Conservation (phyloP, 176 grass and related monocot species). For the Zea luxurians region DNA sequence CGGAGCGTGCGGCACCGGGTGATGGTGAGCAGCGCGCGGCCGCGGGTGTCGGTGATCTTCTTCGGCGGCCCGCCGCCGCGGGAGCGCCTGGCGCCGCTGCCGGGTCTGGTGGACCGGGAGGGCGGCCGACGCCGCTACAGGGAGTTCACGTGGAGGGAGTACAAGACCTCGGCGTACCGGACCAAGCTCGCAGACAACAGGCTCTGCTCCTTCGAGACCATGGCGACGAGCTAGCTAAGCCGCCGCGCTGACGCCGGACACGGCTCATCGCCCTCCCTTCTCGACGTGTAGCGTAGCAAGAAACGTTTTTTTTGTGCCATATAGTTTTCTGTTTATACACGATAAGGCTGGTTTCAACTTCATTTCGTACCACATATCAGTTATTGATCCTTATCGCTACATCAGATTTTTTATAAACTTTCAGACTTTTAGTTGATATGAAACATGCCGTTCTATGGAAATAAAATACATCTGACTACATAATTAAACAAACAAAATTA, state of each 20-base stretch:
- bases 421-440: too few relatives aligned
- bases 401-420: too few relatives aligned
- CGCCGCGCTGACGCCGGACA: background rate
- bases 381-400: too few relatives aligned
- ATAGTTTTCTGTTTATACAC: background rate
- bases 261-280: background rate
- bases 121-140: slow-evolving; percentile 61
- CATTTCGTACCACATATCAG: background rate
- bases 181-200: slow-evolving; percentile 68
- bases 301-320: background rate
- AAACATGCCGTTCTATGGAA: too few relatives aligned
- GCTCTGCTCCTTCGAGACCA: slow-evolving; percentile 59
- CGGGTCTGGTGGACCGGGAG: slow-evolving; percentile 47
- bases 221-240: background rate
- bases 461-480: too few relatives aligned
- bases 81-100: slow-evolving; percentile 61
- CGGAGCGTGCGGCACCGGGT: slow-evolving; percentile 85
- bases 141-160: slow-evolving; percentile 95
- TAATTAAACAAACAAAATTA: too few relatives aligned
- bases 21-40: slow-evolving; percentile 45
- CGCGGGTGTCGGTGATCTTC: slow-evolving; percentile 78
- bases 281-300: background rate
- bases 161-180: slow-evolving; percentile 63
- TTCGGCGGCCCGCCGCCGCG: slow-evolving; percentile 61
- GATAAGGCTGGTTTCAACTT: background rate